Conservation (phyloP, 2,329 filamentous ascomycete genomes). For the Penicillium sp. region DNA sequence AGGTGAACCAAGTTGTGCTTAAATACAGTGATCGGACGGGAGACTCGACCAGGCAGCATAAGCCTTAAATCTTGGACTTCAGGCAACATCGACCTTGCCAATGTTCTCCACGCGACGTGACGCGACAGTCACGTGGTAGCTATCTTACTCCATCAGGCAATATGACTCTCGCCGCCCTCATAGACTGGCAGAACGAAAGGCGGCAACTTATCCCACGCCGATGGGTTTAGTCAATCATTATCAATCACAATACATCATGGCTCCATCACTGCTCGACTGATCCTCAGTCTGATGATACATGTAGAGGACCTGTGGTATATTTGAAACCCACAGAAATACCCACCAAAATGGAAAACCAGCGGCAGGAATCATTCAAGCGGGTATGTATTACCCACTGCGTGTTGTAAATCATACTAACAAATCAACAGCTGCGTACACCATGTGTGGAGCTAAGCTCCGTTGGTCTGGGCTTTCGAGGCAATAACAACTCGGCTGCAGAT, state of each 20-base stretch:
- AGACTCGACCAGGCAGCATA: not conserved
- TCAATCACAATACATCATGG: not conserved
- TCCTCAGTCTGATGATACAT: not conserved
- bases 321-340: not conserved
- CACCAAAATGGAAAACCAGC: slow-evolving; percentile 35
- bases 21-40: not conserved
- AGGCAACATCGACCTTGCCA: slow-evolving; percentile 7
- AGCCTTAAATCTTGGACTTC: not conserved
- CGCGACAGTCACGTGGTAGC: slow-evolving; percentile 17
- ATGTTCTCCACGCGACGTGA: slow-evolving; percentile 19
- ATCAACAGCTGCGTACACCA: slow-evolving; percentile 53
- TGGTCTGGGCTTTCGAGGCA: slow-evolving; percentile 51
- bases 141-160: slow-evolving; percentile 15
- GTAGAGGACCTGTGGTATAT: not conserved
- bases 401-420: slow-evolving; percentile 20
- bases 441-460: slow-evolving; percentile 60
- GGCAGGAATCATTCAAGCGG: slow-evolving; percentile 44
- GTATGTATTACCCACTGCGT: slow-evolving; percentile 23
- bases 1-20: not conserved
- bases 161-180: slow-evolving; percentile 20
- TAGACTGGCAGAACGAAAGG: slow-evolving; percentile 25
- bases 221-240: not conserved
- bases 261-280: not conserved
- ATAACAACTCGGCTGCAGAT: slow-evolving; percentile 45
- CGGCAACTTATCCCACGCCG: slow-evolving; percentile 13